These are phyloP conservation scores for Trebouxia gelatinosa DNA, from an alignment of 163 green algal genomes.

Conservation along the genomic window DNA sequence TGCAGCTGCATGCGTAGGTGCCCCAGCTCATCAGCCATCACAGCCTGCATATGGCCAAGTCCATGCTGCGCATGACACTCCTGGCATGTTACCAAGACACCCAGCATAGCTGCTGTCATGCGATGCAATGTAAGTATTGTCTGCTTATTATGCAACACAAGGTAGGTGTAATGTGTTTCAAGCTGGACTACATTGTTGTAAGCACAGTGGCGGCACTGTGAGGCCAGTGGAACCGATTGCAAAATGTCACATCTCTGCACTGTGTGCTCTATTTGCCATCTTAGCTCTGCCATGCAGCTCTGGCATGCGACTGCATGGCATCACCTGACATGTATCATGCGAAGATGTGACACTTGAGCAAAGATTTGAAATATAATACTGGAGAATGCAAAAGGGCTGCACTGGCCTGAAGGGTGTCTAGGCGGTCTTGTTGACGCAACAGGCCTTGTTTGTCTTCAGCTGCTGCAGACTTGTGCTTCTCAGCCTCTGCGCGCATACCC, in stretches of 20 bases:
- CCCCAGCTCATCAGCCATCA: conserved; percentile 24
- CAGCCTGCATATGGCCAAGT: neutral
- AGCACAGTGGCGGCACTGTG: too few relatives aligned
- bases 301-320: neutral
- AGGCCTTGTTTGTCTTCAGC: neutral
- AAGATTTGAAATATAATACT: neutral
- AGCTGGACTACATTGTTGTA: too few relatives aligned
- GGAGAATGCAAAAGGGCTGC: neutral
- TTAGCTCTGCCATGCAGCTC: neutral
- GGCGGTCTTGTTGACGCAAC: neutral
- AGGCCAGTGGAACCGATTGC: too few relatives aligned
- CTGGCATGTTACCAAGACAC: neutral
- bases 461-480: neutral
- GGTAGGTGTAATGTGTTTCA: neutral
- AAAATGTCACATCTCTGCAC: too few relatives aligned
- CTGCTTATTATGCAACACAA: neutral
- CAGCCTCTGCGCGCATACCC: neutral
- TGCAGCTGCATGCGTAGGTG: conserved; percentile 23
- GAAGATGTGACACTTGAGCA: neutral
- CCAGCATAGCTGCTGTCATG: neutral
- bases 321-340: neutral
- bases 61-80: neutral
- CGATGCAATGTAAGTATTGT: neutral
- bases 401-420: conserved; percentile 7
- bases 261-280: neutral